Conservation (phyloP, 129 eudicot species). For the Arctium lappa region DNA sequence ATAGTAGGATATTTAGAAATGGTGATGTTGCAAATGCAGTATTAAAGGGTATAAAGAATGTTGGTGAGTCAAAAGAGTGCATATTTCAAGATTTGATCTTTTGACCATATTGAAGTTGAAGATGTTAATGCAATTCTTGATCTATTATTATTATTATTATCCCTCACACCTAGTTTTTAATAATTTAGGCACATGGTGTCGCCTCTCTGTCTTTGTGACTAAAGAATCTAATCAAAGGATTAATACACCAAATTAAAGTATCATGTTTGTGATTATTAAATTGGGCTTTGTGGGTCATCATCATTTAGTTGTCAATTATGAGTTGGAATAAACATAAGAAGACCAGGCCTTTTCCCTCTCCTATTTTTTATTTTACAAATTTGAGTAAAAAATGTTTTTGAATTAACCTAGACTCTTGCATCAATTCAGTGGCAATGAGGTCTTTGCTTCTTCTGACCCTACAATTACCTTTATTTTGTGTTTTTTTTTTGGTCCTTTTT, state of each 20-base stretch:
- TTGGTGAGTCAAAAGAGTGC: conserved; percentile 16
- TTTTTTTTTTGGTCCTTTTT: not conserved
- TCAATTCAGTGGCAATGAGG: not conserved
- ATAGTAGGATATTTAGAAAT: not conserved
- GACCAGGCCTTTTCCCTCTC: not conserved
- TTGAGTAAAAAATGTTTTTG: not conserved
- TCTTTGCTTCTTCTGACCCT: not conserved
- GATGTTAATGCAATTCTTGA: conserved; percentile 12
- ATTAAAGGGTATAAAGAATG: conserved; percentile 27
- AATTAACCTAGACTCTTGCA: not conserved
- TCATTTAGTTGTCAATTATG: conserved; percentile 8
- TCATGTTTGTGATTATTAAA: conserved; percentile 16
- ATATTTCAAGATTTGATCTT: conserved; percentile 31
- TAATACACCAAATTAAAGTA: conserved; percentile 12
- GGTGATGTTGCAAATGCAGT: not conserved
- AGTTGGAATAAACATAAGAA: not conserved
- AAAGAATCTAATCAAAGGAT: conserved; percentile 29
- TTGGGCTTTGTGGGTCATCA: conserved; percentile 21
- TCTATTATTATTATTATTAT: not conserved
- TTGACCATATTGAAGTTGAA: conserved; percentile 10
- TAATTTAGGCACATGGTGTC: conserved; percentile 40
- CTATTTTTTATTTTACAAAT: not conserved
- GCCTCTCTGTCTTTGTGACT: conserved; percentile 11
- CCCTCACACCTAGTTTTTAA: conserved; percentile 17
- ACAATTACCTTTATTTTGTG: not conserved